Conservation (phyloP, 106 monocot species). For the Gastrodia elata region DNA sequence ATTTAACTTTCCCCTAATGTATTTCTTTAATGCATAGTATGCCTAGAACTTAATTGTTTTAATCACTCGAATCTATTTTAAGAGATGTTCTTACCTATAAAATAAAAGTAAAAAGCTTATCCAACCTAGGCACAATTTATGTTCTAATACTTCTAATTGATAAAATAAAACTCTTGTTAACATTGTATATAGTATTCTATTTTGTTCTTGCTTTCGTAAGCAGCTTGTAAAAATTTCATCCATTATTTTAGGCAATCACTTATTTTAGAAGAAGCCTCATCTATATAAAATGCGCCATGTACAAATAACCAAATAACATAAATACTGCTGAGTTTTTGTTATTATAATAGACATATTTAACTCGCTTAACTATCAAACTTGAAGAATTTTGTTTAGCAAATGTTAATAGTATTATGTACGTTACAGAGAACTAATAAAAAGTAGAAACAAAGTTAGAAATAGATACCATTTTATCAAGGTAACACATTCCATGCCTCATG, state of each 20-base stretch:
- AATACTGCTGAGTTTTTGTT: background rate
- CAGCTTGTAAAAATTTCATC: background rate
- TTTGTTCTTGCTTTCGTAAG: background rate
- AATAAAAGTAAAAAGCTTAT: background rate
- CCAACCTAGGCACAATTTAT: background rate
- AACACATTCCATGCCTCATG: too few species aligned
- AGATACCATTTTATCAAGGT: too few species aligned
- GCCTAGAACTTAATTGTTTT: background rate
- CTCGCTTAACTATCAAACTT: background rate
- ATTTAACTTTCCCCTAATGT: background rate
- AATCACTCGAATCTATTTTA: slow-evolving; percentile 1
- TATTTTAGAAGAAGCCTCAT: background rate
- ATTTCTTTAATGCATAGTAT: background rate
- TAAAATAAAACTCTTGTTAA: background rate
- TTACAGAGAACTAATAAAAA: background rate
- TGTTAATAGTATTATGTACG: background rate
- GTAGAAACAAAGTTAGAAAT: background rate
- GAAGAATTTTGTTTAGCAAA: too few species aligned
- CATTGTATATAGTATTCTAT: background rate
- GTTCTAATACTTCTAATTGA: background rate
- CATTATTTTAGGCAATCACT: background rate
- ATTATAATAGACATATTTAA: background rate
- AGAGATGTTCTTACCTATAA: background rate
- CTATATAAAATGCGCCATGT: background rate
- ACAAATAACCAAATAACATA: background rate